Percentiles rank a stretch among this genome's conserved stretches.
Conservation (phyloP, 768 basidiomycete species). For the Tephrocybe sp. region DNA sequence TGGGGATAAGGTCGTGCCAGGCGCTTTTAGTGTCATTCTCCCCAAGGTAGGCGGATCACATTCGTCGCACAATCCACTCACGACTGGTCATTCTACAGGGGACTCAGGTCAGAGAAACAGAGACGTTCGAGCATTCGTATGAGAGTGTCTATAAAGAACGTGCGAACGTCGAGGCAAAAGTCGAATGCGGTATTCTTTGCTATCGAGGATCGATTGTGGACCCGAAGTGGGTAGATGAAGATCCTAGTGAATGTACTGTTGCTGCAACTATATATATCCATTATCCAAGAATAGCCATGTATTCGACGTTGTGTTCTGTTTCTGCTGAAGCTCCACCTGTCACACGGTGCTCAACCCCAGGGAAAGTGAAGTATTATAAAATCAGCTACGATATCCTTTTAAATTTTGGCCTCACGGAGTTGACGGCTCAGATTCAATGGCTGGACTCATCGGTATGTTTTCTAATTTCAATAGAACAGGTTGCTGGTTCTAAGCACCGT, state of each 20-base stretch:
- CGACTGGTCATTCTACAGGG: too few relatives aligned
- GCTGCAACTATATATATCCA: not conserved
- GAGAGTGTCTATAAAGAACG: too few relatives aligned
- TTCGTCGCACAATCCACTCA: too few relatives aligned
- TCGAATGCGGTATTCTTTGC: constrained; percentile 16
- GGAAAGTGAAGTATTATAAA: constrained; percentile 22
- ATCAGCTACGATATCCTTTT: constrained; percentile 42
- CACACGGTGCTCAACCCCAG: not conserved
- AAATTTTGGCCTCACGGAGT: constrained; percentile 50
- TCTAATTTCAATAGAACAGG: too few relatives aligned
- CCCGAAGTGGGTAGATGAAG: constrained; percentile 25
- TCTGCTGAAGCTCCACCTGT: constrained; percentile 18
- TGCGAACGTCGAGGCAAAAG: too few relatives aligned
- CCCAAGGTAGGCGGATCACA: constrained; percentile 16
- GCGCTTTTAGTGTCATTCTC: constrained; percentile 23
- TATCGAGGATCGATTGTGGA: constrained; percentile 19
- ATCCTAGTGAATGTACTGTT: constrained; percentile 15
- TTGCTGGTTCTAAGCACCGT: too few relatives aligned
- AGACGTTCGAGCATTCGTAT: too few relatives aligned
- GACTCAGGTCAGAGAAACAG: too few relatives aligned
- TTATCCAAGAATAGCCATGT: constrained; percentile 14
- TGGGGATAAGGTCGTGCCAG: constrained; percentile 10
- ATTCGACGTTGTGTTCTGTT: constrained; percentile 21
- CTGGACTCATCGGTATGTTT: not conserved
- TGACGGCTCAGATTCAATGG: constrained; percentile 52